Evolutionary conservation across 768 basidiomycete species (phyloP).

Genomic region (Russula virescens): DNA sequence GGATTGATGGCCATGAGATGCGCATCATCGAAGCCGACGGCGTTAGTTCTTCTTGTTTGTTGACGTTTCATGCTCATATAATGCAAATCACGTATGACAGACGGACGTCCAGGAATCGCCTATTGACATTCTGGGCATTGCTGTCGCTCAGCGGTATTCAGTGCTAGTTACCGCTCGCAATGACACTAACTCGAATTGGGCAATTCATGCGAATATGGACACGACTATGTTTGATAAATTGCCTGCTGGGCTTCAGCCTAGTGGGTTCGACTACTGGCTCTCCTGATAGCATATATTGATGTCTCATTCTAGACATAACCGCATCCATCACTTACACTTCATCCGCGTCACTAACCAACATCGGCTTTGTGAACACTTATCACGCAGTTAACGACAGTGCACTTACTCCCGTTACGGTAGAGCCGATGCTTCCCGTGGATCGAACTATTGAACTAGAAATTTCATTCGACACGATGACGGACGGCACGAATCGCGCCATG

Average conservation of each 20-base stretch:
- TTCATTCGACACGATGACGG: conserved; percentile 76
- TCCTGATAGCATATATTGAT: neutral
- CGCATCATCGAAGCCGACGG: conserved; percentile 79
- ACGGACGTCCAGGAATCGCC: conserved; percentile 72
- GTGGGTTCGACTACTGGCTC: conserved; percentile 37
- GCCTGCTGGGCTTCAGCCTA: conserved; percentile 66
- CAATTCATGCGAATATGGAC: conserved; percentile 89
- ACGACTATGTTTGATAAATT: conserved; percentile 82
- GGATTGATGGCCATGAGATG: conserved; percentile 89
- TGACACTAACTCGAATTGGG: conserved; percentile 75
- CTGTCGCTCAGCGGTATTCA: conserved; percentile 91
- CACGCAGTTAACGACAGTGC: conserved; percentile 57
- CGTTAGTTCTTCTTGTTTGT: conserved; percentile 38
- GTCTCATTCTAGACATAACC: conserved; percentile 65
- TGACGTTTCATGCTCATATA: neutral
- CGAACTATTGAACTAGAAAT: conserved; percentile 65
- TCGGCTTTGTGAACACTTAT: conserved; percentile 52
- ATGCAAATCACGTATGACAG: conserved; percentile 31
- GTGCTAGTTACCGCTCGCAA: conserved; percentile 88
- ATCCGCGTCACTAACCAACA: conserved; percentile 45
- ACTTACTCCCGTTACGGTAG: conserved; percentile 55
- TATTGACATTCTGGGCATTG: conserved; percentile 64
- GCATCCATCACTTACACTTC: conserved; percentile 72
- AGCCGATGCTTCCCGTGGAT: conserved; percentile 47
- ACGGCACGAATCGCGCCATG: conserved; percentile 81